A percentile compares a stretch with the other conserved stretches of the same genome.
phyloP scores from a whole-genome alignment of 2,329 filamentous ascomycete genomes.

The Chalaropsis thielavioides region DNA sequence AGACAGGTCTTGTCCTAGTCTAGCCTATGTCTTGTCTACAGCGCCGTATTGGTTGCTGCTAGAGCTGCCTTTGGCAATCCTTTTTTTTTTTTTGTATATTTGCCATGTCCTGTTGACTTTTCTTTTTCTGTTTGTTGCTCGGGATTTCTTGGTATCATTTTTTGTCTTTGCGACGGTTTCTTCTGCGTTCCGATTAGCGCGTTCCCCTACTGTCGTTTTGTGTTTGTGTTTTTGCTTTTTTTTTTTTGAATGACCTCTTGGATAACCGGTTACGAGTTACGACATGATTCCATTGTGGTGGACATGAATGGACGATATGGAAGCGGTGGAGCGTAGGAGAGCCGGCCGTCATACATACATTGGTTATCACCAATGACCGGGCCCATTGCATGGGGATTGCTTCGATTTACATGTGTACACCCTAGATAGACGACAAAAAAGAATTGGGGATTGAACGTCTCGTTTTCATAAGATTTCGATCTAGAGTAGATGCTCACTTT shows the following conservation, averaged over 20 bases:
- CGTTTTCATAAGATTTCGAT: no score
- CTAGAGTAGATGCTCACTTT: no score
- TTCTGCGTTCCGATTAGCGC: background rate
- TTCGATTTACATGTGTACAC: no score
- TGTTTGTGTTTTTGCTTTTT: background rate
- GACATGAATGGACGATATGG: background rate
- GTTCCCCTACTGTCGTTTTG: background rate
- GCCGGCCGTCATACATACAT: background rate
- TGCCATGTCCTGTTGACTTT: background rate
- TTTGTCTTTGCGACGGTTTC: constrained; percentile 2
- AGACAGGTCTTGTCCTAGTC: background rate
- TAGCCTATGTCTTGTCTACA: background rate
- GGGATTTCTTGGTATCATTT: background rate
- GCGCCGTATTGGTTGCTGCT: background rate
- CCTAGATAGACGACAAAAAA: no score
- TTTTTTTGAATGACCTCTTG: background rate
- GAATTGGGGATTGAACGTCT: no score
- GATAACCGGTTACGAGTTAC: background rate
- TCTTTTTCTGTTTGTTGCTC: background rate
- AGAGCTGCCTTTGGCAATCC: no score
- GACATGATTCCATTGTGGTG: background rate
- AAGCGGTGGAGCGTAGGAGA: background rate
- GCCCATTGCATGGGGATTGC: no score
- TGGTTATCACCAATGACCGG: background rate
- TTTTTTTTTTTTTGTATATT: background rate